phyloP scores from a whole-genome alignment of 345 rosid genomes.

The Camelina neglecta region DNA sequence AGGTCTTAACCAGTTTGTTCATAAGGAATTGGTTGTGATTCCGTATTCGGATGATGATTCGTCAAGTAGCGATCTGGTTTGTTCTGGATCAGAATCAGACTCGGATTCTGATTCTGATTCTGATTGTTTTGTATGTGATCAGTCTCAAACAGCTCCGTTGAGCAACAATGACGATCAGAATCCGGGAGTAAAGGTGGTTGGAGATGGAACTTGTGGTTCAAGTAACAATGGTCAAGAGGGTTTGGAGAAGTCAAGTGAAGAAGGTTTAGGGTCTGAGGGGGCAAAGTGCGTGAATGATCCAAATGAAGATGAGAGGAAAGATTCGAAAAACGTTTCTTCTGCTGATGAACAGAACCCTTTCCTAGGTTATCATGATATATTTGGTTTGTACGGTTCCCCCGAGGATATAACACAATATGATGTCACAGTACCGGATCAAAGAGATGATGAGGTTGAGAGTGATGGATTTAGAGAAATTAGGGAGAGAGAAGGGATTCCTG shows the following conservation, averaged over 20 bases:
- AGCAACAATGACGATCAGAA: not conserved
- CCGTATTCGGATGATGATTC: too few species aligned
- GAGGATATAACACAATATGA: not conserved
- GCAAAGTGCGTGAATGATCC: conserved; percentile 12
- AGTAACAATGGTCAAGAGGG: conserved; percentile 9
- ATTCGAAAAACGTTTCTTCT: not conserved
- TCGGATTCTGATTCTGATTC: conserved; percentile 15
- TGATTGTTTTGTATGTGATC: conserved; percentile 18
- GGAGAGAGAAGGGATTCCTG: conserved; percentile 47
- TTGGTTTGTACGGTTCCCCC: conserved; percentile 7
- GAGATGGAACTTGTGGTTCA: conserved; percentile 25
- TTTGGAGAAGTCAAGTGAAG: conserved; percentile 10
- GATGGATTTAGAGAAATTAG: conserved; percentile 37
- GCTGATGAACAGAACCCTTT: not conserved
- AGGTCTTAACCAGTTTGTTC: too few species aligned
- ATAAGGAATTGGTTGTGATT: too few species aligned
- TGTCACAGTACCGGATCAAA: not conserved
- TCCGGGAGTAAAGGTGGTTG: not conserved
- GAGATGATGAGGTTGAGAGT: conserved; percentile 32
- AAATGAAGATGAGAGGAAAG: conserved; percentile 1
- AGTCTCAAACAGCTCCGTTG: conserved; percentile 5
- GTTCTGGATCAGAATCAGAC: conserved; percentile 4
- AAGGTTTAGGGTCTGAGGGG: conserved; percentile 20
- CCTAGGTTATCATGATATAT: conserved; percentile 2
- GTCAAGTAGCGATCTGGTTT: too few species aligned